A percentile compares a stretch with the other conserved stretches of the same genome.
Evolutionary conservation across 192 early-diverging fungal species (phyloP).

Genomic region (Coemansia javaensis): DNA sequence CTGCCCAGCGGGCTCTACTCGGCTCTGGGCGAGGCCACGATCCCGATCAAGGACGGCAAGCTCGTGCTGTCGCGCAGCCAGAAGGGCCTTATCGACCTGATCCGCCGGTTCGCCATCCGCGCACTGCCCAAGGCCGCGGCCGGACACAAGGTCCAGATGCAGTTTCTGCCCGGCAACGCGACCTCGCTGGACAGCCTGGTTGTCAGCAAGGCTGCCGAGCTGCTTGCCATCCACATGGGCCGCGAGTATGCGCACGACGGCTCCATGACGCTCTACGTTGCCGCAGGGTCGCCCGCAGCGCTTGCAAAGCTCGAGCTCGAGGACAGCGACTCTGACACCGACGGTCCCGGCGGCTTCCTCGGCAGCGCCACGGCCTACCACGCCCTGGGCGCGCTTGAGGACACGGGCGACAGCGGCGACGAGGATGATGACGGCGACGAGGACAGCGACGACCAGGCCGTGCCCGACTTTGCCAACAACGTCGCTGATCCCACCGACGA

Average conservation of each 20-base stretch:
- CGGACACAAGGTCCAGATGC: constrained; percentile 38
- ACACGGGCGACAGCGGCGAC: constrained; percentile 30
- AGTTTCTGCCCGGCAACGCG: constrained; percentile 34
- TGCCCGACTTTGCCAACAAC: constrained; percentile 52
- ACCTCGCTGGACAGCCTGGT: constrained; percentile 36
- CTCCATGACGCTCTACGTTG: constrained; percentile 40
- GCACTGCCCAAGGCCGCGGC: constrained; percentile 35
- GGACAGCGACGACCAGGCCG: constrained; percentile 22
- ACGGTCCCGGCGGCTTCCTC: constrained; percentile 7
- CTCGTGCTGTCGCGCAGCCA: constrained; percentile 42
- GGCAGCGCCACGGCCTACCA: constrained; percentile 2
- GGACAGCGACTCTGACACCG: constrained; percentile 21
- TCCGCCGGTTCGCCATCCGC: constrained; percentile 39
- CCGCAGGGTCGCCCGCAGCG: constrained; percentile 31
- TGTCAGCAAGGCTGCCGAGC: constrained; percentile 28
- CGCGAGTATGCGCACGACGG: constrained; percentile 43
- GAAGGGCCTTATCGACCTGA: constrained; percentile 26
- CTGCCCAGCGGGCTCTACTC: constrained; percentile 13
- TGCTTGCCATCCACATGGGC: constrained; percentile 37
- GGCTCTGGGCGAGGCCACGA: constrained; percentile 31
- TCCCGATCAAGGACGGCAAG: constrained; percentile 30
- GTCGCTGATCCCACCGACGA: constrained; percentile 22
- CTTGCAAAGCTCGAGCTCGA: constrained; percentile 46
- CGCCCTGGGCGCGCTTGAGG: constrained; percentile 28
- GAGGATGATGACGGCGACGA: constrained; percentile 35